A percentile compares a stretch with the other conserved stretches of the same genome.
phyloP scores from a whole-genome alignment of 768 basidiomycete genomes.

The Thelephora aurantiotincta region DNA sequence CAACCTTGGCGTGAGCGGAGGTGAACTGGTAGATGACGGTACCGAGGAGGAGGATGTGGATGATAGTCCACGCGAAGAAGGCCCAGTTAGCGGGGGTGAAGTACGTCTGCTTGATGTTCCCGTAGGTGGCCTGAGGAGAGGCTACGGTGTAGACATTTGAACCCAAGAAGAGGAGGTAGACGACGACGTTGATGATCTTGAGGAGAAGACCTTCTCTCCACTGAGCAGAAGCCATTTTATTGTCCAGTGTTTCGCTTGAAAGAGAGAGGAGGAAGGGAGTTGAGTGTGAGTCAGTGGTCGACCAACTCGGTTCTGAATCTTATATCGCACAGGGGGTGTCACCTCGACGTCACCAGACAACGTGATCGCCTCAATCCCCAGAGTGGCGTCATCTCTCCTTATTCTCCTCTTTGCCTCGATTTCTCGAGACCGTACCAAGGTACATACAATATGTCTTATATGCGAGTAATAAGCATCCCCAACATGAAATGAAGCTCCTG shows the following conservation, averaged over 20 bases:
- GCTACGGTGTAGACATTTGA: conserved; percentile 83
- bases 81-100: conserved; percentile 91
- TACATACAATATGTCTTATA: too few relatives aligned
- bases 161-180: conserved; percentile 79
- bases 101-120: conserved; percentile 72
- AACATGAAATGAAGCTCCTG: too few relatives aligned
- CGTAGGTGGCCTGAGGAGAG: conserved; percentile 58
- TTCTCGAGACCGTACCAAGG: too few relatives aligned
- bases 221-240: conserved; percentile 1
- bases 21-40: conserved; percentile 87
- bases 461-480: too few relatives aligned
- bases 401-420: too few relatives aligned
- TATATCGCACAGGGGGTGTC: too few relatives aligned
- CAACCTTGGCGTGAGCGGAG: conserved; percentile 46
- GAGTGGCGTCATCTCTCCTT: too few relatives aligned
- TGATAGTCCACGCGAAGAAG: conserved; percentile 84
- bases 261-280: background rate
- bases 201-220: background rate
- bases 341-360: too few relatives aligned
- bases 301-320: too few relatives aligned
- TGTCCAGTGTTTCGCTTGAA: too few relatives aligned
- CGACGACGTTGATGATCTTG: conserved; percentile 65
- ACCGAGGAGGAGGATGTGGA: conserved; percentile 84
- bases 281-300: too few relatives aligned
- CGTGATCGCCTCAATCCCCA: too few relatives aligned